Evolutionary conservation across 2,329 filamentous ascomycete species (phyloP), one percentile per base, ranked within the genome.

Genomic region (Epichloe hybrida): DNA sequence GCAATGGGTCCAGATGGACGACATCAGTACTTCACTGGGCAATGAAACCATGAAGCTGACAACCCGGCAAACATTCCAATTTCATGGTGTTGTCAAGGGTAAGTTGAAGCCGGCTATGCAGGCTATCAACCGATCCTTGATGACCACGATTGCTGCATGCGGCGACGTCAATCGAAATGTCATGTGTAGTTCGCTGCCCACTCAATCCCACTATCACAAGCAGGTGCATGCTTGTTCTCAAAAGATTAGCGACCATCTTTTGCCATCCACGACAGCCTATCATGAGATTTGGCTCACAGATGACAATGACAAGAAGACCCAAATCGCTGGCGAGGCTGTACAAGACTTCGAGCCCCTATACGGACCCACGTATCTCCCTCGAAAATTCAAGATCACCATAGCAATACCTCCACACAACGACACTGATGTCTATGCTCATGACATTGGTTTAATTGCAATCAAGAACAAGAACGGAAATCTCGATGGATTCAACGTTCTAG

Each of bases 11-110:
- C 89, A 97, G 71, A 98, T 98, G 93, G 93, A 98, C 66, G 89
- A 89, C 59, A 95, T 98, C 66, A 86, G 84, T 70, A 88, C 80
- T 54, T 76, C 79, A 50, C 83, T 94, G 53, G 93, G 93, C 59
- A 98, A 98, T 65, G 86, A 96, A 74, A 98, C 93, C 40, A 97
- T 98, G 90, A 98, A 98, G 75, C 79, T 98, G 62, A 98, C 93
- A 3, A 98, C 93, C 1, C 79, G 93, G 58, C 93, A 98, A 69
- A 98, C 93, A 6, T 98, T 98, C 82, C 93, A 98, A 71, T 98
- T 98, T 76, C 93, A 98, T 67, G 93, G 93, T 59, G 81, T 98
- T 37, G 82, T 98, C 65, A 98, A 98, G 78, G 84, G 86, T 59
- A 96, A 97, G 74, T 83, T 98, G 54, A 89, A 88, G 72, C 83